Base-by-base conservation (phyloP, 441 rosid genomes). In the Corymbia calophylla region DNA sequence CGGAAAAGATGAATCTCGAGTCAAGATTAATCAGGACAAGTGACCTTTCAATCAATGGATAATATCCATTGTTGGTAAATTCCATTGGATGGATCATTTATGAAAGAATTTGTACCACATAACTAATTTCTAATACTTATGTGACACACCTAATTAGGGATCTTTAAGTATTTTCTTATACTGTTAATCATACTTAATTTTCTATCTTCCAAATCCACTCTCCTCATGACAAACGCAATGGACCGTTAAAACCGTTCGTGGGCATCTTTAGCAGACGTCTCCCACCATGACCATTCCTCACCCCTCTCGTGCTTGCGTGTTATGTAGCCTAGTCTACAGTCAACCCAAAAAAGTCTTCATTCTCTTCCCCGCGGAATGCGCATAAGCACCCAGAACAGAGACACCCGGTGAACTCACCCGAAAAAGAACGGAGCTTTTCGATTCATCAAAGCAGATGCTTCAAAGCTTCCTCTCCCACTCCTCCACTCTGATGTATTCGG, bases 401-500 rank as follows among this genome's bases (percentile, higher is more conserved):
- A 51, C 77, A 62, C 70, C 19, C 18, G 19, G 82, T 49, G 53
- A 77, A 77, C 84, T 44, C 84, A 7, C n/a, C 84, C 84, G n/a
- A 21, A n/a, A 16, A 64, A 23, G 44, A 89, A 89, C 91, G 92
- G 77, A 90, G 53, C 91, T 90, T 87, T 68, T 88, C 60, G 39
- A 51, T 91, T 95, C 91, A 66, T 66, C 91, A 47, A 90, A 55
- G 70, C 90, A 47, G 66, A 89, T 88, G 90, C 88, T 89, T 90
- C 87, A 87, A 56, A 54, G 82, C 70, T 88, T 93, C 87, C 84
- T 87, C 86, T 88, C 92, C n/a, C 51, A 89, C 73, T 80, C 91
- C 70, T 89, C 91, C 56, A 82, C 92, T 86, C 64, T 91, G 27
- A 90, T 92, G 93, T 58, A 81, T 89, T 89, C 91, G 85, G 93